Percentiles rank a stretch among this genome's conserved stretches.
These are phyloP conservation scores for Rubroboletus satanas DNA, from an alignment of 768 basidiomycete genomes.

Conservation along the genomic window DNA sequence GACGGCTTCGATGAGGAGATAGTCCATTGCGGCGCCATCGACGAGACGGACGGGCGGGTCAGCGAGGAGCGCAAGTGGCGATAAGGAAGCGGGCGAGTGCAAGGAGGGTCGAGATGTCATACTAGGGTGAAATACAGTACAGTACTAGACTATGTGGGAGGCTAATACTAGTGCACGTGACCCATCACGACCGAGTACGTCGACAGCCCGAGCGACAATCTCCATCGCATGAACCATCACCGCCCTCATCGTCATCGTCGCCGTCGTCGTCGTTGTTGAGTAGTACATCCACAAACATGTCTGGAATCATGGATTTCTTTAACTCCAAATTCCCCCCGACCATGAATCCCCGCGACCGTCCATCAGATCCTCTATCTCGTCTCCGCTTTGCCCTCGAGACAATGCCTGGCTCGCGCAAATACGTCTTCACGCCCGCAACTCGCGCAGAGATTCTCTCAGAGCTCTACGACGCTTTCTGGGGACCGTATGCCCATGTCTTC, in stretches of 20 bases:
- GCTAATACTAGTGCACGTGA: not conserved
- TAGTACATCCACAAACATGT: slow-evolving; percentile 26
- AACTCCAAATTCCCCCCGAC: slow-evolving; percentile 49
- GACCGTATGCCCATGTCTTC: slow-evolving; percentile 67
- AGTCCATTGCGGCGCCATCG: slow-evolving; percentile 74
- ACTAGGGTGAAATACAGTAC: not conserved
- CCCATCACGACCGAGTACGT: not conserved
- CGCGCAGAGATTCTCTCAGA: slow-evolving; percentile 80
- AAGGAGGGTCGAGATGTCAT: slow-evolving; percentile 15
- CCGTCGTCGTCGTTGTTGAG: not conserved
- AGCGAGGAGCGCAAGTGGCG: slow-evolving; percentile 47
- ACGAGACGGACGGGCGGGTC: slow-evolving; percentile 61
- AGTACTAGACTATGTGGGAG: no score
- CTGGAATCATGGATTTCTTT: slow-evolving; percentile 42
- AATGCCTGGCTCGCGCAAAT: slow-evolving; percentile 76
- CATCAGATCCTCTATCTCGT: slow-evolving; percentile 62
- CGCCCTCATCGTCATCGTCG: not conserved
- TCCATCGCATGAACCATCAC: slow-evolving; percentile 1
- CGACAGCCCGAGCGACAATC: not conserved
- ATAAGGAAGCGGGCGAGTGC: slow-evolving; percentile 22
- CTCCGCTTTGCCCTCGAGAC: slow-evolving; percentile 76
- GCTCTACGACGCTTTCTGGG: slow-evolving; percentile 82
- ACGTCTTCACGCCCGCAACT: slow-evolving; percentile 67
- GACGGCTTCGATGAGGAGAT: slow-evolving; percentile 80
- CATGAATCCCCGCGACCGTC: slow-evolving; percentile 53